phyloP scores from a whole-genome alignment of 2,329 filamentous ascomycete genomes.

The Penicillium sp. region DNA sequence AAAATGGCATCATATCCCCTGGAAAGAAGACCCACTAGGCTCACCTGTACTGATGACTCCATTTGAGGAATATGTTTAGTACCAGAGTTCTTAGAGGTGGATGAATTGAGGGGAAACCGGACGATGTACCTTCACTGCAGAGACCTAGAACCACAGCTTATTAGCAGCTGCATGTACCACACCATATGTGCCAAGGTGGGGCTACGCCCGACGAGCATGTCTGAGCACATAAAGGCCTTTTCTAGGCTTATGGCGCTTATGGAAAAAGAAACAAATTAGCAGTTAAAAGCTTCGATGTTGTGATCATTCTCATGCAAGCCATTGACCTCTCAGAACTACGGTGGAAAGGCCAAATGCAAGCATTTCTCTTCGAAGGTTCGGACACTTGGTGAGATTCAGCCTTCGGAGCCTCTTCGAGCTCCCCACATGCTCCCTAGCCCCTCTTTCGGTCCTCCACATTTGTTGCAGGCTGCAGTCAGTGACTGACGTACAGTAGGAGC shows the following conservation, averaged over 20 bases:
- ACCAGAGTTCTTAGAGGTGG: no score
- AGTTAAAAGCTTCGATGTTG: background rate
- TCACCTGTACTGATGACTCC: no score
- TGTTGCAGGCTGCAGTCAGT: background rate
- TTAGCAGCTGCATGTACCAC: background rate
- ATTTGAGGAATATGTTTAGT: no score
- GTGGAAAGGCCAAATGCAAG: background rate
- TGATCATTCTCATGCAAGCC: background rate
- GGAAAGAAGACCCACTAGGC: no score
- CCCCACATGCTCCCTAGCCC: slow-evolving; percentile 1
- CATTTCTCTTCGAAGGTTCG: background rate
- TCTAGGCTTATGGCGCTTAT: slow-evolving; percentile 1
- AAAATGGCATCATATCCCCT: no score
- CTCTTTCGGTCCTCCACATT: background rate
- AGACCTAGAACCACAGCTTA: background rate
- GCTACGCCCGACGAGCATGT: background rate
- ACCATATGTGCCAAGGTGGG: background rate
- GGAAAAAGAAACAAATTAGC: background rate
- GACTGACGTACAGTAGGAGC: background rate
- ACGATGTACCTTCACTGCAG: background rate
- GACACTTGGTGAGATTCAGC: background rate
- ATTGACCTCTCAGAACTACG: background rate
- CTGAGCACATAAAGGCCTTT: background rate
- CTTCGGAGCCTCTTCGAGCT: background rate
- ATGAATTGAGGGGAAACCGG: background rate